Base-by-base conservation (phyloP, 2,329 filamentous ascomycete genomes). In the Triangularia setosa region DNA sequence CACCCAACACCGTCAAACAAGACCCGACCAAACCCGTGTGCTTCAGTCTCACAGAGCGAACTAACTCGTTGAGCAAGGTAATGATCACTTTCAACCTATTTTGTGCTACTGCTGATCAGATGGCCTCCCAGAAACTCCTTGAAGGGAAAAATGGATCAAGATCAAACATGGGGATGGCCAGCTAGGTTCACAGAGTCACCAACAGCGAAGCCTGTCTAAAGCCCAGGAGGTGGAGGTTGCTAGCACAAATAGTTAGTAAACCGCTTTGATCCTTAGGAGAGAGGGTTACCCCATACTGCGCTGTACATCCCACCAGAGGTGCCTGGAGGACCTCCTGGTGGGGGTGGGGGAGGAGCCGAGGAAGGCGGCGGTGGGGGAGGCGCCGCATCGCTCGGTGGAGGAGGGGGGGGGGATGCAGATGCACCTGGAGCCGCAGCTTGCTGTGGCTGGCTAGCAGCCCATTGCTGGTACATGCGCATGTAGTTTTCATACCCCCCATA, bases 401-500 rank as follows among this genome's bases (percentile, higher is more conserved):
- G 81, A 61, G 86, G 85, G 7, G 87, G 80, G 18, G 87, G 85
- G 16, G 87, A 83, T 66, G 77, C 74, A 44, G 83, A 77, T 57
- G 80, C 78, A 44, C 81, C 81, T 55, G 76, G 75, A 65, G 81
- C 76, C 67, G 81, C 73, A 56, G 81, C 80, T 70, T 62, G 60
- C n/a, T 58, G 54, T 18, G 56, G 27, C 33, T 85, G 84, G 14
- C 80, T 80, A 18, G 84, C 84, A 69, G 86, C 86, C 70, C 90
- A 90, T 71, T 91, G 88, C 73, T 91, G 87, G 71, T 92, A 92
- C 77, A 90, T 89, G 70, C 90, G 88, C 68, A 84, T 80, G 70
- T 89, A 89, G 53, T 90, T 90, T 70, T 89, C 85, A 77, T 95
- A 97, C 62, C 94, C 94, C 67, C 94, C 94, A 71, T 95, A 97